Evolutionary conservation across 805 yeast species (phyloP).

Genomic region (Candida tammaniensis): DNA sequence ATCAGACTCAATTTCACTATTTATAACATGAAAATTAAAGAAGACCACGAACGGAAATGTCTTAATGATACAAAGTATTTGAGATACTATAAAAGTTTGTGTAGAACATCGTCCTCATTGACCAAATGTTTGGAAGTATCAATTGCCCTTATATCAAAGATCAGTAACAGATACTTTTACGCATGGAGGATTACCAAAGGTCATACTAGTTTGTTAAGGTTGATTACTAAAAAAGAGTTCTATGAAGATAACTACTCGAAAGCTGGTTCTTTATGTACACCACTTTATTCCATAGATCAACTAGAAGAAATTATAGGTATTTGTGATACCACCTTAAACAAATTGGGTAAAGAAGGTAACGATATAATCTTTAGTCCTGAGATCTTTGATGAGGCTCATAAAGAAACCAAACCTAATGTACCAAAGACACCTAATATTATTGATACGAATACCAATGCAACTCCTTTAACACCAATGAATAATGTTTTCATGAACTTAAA

Average conservation of each 20-base stretch:
- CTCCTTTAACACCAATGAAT: slow-evolving; percentile 5
- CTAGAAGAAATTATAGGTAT: slow-evolving; percentile 25
- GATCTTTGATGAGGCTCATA: slow-evolving; percentile 6
- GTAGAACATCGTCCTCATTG: slow-evolving; percentile 21
- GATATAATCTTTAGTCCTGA: slow-evolving; percentile 10
- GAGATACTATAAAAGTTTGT: slow-evolving; percentile 17
- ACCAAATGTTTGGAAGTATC: slow-evolving; percentile 28
- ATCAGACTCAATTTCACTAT: slow-evolving; percentile 29
- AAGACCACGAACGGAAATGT: slow-evolving; percentile 20
- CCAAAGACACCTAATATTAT: background rate
- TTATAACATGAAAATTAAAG: slow-evolving; percentile 18
- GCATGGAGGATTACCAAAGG: slow-evolving; percentile 41
- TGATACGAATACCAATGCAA: background rate
- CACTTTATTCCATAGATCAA: slow-evolving; percentile 19
- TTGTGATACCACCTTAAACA: slow-evolving; percentile 22
- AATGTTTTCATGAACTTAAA: slow-evolving; percentile 6
- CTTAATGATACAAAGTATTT: slow-evolving; percentile 16
- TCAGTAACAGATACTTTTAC: slow-evolving; percentile 35
- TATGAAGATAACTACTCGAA: slow-evolving; percentile 21
- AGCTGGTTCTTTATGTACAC: slow-evolving; percentile 13
- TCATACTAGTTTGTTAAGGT: slow-evolving; percentile 28
- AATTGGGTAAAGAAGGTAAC: slow-evolving; percentile 19
- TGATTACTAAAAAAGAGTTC: slow-evolving; percentile 27
- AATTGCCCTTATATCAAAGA: slow-evolving; percentile 33
- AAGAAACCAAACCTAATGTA: background rate